A percentile compares a stretch with the other conserved stretches of the same genome.
phyloP scores from a whole-genome alignment of 257 asterid genomes.

The Paraleonurus japonicus region DNA sequence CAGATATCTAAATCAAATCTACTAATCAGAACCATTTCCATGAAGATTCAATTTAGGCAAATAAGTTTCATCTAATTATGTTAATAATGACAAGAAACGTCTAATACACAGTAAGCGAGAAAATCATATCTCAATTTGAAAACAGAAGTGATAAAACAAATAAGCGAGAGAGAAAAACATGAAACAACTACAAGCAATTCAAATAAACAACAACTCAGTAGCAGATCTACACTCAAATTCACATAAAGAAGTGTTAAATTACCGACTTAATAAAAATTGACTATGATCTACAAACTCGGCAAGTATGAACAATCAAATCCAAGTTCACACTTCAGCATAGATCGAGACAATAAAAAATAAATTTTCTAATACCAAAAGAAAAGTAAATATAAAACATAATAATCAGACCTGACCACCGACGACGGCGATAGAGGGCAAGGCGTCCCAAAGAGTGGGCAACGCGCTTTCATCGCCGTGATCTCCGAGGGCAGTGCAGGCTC shows the following conservation, averaged over 20 bases:
- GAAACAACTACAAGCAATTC: slow-evolving; percentile 6
- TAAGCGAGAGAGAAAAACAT: neutral
- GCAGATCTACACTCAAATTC: slow-evolving; percentile 28
- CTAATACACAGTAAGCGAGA: neutral
- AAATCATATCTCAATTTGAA: neutral
- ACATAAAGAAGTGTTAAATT: slow-evolving; percentile 16
- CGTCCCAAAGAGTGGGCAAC: slow-evolving; percentile 96
- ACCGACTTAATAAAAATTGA: slow-evolving; percentile 3
- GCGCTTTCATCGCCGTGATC: slow-evolving; percentile 90
- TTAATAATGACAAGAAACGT: neutral
- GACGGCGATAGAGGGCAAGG: slow-evolving; percentile 92
- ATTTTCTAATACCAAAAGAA: neutral
- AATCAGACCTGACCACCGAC: slow-evolving; percentile 91
- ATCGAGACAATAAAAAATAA: slow-evolving; percentile 17
- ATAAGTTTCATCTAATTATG: slow-evolving; percentile 1
- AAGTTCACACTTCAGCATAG: slow-evolving; percentile 12
- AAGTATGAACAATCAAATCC: neutral
- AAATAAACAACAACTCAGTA: neutral
- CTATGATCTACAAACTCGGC: slow-evolving; percentile 16
- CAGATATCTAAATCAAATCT: neutral
- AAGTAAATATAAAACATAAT: neutral
- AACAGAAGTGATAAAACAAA: slow-evolving; percentile 1
- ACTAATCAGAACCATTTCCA: neutral
- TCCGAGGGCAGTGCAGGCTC: slow-evolving; percentile 96
- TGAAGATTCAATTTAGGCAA: neutral